Evolutionary conservation across 129 eudicot species (phyloP).

Genomic region (Calendula officinalis): DNA sequence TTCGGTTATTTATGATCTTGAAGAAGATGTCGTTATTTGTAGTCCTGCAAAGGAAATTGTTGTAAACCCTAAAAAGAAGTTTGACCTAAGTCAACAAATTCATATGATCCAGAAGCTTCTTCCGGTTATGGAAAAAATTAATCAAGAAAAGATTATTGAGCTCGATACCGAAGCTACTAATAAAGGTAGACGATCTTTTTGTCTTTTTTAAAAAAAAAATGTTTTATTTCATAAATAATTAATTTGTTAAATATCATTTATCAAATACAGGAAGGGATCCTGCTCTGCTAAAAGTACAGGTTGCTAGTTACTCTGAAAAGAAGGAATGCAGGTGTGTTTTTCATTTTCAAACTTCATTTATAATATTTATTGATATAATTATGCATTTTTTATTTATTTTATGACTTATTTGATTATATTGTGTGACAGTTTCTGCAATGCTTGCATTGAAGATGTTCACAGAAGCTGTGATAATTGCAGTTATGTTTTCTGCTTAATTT

Average conservation of each 20-base stretch:
- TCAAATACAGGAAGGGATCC: slow-evolving; percentile 40
- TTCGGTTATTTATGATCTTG: slow-evolving; percentile 1
- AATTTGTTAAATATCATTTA: not conserved
- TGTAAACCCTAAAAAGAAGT: slow-evolving; percentile 31
- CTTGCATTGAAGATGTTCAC: slow-evolving; percentile 60
- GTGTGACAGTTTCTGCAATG: slow-evolving; percentile 54
- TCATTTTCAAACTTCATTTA: not conserved
- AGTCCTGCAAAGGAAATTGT: too few species aligned
- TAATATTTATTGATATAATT: not conserved
- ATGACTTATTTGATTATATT: slow-evolving; percentile 5
- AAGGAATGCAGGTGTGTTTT: slow-evolving; percentile 59
- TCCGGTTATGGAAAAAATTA: slow-evolving; percentile 58
- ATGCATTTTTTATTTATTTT: not conserved
- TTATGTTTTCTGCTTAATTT: slow-evolving; percentile 63
- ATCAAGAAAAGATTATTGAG: slow-evolving; percentile 52
- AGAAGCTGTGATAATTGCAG: slow-evolving; percentile 73
- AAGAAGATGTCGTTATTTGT: not conserved
- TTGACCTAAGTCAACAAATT: slow-evolving; percentile 46
- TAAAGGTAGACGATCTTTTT: slow-evolving; percentile 41
- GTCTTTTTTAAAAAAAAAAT: not conserved
- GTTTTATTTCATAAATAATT: not conserved
- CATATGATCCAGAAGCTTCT: slow-evolving; percentile 62
- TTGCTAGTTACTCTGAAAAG: slow-evolving; percentile 33
- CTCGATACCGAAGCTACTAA: slow-evolving; percentile 53
- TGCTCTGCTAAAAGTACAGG: slow-evolving; percentile 38